Evolutionary conservation across 2,329 filamentous ascomycete genomes (phyloP), one percentile per base, ranked within the genome.

Genomic region (Iodosphaeria phyllophila): DNA sequence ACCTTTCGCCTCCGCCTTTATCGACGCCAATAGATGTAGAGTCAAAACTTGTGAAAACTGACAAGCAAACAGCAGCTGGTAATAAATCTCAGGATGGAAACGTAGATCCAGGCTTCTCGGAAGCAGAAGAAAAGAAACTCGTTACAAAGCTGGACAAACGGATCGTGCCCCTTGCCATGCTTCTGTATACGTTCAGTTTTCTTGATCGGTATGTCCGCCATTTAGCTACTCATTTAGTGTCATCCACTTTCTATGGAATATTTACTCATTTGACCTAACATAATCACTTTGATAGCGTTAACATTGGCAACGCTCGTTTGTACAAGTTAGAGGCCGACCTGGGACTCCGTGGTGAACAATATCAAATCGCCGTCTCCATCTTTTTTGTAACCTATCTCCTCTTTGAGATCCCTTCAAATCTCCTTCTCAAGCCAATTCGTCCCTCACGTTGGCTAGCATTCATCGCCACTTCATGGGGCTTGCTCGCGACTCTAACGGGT

Each of bases 141-240:
- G 52, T 77, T 21, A 55, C 65, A 28, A 78, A 75, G 45, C 47
- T 79, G 16, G 74, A 79, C 42, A 31, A 56, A 9, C 56, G 63
- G 38, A 56, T 79, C 14, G 58, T 79, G 9, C 74, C 74, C 3
- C 51, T 77, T 12, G 54, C 77, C 6, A 75, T 76, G 64, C 44
- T 64, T 5, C 47, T 77, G 10, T 86, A 86, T 42, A 56, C 83
- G 9, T 69, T 83, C 35, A 75, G 70, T 35, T 84, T 83, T 42
- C 50, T 84, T 6, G 77, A 82, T 41, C 58, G 75, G 63, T 69
- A 40, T 44, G 56, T 50, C 35, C 24, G 14, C 34, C 32, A 20
- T 26, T 16, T 23, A 18, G 13, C 11, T 8, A 16, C 24, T 28
- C 5, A n/a, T n/a, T n/a, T n/a, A n/a, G n/a, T n/a, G n/a, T n/a